These are phyloP conservation scores for Albatrellus ellisii DNA, from an alignment of 768 basidiomycete species.

Conservation along the genomic window DNA sequence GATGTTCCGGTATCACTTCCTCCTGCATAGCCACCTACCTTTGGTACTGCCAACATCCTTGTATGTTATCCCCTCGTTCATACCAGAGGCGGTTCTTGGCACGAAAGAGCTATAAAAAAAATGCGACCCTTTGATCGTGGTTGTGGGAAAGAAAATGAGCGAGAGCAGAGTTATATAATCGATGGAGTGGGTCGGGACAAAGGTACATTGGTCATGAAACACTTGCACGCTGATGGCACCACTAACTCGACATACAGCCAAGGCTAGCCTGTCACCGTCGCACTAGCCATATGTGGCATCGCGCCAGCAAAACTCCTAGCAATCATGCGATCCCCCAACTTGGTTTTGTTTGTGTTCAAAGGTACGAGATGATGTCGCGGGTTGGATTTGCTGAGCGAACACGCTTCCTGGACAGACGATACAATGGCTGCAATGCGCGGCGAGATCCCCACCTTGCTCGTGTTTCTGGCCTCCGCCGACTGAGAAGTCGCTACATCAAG, in stretches of 20 bases:
- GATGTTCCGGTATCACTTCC: too few species aligned
- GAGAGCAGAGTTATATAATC: slow-evolving; percentile 27
- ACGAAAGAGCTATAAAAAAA: slow-evolving; percentile 97
- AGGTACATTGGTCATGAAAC: slow-evolving; percentile 18
- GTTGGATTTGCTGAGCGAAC: not conserved
- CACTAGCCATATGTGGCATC: too few species aligned
- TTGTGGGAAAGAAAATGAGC: slow-evolving; percentile 90
- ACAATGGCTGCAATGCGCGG: slow-evolving; percentile 60
- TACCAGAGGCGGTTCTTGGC: slow-evolving; percentile 89
- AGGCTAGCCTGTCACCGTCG: slow-evolving; percentile 64
- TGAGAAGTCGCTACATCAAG: slow-evolving; percentile 94
- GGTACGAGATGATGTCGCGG: slow-evolving; percentile 29
- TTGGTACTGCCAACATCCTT: slow-evolving; percentile 56
- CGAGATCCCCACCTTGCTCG: slow-evolving; percentile 80
- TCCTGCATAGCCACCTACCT: slow-evolving; percentile 53
- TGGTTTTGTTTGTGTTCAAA: slow-evolving; percentile 98
- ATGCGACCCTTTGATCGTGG: slow-evolving; percentile 81
- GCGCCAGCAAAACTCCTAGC: too few species aligned
- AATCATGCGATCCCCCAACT: too few species aligned
- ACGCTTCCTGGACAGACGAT: slow-evolving; percentile 30
- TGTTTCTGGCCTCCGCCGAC: slow-evolving; percentile 91
- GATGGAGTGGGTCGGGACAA: slow-evolving; percentile 75
- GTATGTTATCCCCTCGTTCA: slow-evolving; percentile 76
- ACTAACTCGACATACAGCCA: slow-evolving; percentile 32
- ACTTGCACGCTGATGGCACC: too few species aligned